A percentile compares a stretch with the other conserved stretches of the same genome.
phyloP scores from a whole-genome alignment of 208 protist genomes.

The Leishmania martiniquensis region DNA sequence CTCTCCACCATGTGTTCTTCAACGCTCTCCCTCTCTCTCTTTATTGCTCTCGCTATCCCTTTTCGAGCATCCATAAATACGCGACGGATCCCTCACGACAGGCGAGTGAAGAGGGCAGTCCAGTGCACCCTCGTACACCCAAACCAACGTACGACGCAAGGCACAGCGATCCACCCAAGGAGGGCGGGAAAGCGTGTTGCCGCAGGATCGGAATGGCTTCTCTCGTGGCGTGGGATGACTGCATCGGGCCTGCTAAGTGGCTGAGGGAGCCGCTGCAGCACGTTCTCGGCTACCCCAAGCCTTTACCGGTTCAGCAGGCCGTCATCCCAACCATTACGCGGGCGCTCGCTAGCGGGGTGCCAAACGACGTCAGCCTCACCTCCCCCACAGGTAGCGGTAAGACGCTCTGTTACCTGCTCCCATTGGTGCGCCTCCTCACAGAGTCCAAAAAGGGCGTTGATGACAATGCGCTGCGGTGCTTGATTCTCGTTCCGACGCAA shows the following conservation, averaged over 20 bases:
- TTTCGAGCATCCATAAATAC: no score
- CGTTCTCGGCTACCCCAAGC: conserved; percentile 57
- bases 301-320: conserved; percentile 82
- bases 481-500: conserved; percentile 87
- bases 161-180: background rate
- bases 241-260: conserved; percentile 44
- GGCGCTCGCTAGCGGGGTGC: conserved; percentile 70
- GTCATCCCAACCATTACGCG: conserved; percentile 75
- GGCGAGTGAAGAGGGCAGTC: no score
- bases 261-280: conserved; percentile 54
- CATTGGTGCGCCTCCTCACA: conserved; percentile 68
- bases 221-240: conserved; percentile 24
- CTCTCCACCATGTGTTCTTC: background rate
- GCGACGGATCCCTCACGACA: background rate
- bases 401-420: conserved; percentile 90
- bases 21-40: background rate
- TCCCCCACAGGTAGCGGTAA: conserved; percentile 92
- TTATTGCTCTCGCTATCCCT: no score
- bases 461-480: conserved; percentile 65
- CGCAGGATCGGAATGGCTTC: conserved; percentile 1
- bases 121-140: no score
- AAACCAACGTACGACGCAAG: no score
- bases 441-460: conserved; percentile 55
- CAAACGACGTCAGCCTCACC: conserved; percentile 89
- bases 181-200: background rate